A percentile compares a stretch with the other conserved stretches of the same genome.
Evolutionary conservation across 1,139 yeast genomes (phyloP).

Genomic region (Blastobotrys malaysiensis): DNA sequence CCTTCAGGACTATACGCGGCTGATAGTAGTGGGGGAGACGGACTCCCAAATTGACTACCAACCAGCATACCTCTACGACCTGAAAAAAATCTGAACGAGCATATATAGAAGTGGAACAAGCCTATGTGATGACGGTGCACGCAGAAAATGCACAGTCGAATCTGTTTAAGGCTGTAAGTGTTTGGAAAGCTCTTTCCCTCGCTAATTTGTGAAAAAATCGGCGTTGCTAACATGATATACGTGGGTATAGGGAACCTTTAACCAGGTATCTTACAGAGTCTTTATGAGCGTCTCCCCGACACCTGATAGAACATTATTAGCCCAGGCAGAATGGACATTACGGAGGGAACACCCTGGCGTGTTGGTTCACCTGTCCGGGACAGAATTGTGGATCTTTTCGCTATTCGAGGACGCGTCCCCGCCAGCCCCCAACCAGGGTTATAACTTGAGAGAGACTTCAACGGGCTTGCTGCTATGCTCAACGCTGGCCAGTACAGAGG

Average conservation of each 20-base stretch:
- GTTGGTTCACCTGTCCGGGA: conserved; percentile 54
- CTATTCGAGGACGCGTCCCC: conserved; percentile 33
- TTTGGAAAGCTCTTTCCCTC: neutral
- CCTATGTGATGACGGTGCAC: conserved; percentile 6
- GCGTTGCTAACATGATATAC: neutral
- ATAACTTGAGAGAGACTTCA: conserved; percentile 34
- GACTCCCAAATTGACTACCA: neutral
- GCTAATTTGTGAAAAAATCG: neutral
- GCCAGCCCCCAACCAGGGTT: conserved; percentile 30
- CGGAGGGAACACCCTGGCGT: conserved; percentile 49
- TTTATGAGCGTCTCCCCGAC: conserved; percentile 33
- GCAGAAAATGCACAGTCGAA: conserved; percentile 26
- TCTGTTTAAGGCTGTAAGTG: conserved; percentile 26
- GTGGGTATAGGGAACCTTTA: conserved; percentile 22
- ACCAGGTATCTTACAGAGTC: conserved; percentile 29
- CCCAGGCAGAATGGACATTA: conserved; percentile 56
- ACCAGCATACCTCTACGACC: neutral
- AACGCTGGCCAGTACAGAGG: conserved; percentile 33
- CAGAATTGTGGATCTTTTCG: conserved; percentile 56
- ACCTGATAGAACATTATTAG: conserved; percentile 36
- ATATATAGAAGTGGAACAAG: neutral
- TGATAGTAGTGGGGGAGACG: neutral
- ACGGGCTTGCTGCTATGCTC: conserved; percentile 35
- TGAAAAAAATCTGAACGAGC: neutral
- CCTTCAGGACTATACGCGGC: too few relatives aligned